A percentile compares a stretch with the other conserved stretches of the same genome.
These are phyloP conservation scores for Scortechinia acanthostroma DNA, from an alignment of 2,329 filamentous ascomycete genomes.

Conservation along the genomic window DNA sequence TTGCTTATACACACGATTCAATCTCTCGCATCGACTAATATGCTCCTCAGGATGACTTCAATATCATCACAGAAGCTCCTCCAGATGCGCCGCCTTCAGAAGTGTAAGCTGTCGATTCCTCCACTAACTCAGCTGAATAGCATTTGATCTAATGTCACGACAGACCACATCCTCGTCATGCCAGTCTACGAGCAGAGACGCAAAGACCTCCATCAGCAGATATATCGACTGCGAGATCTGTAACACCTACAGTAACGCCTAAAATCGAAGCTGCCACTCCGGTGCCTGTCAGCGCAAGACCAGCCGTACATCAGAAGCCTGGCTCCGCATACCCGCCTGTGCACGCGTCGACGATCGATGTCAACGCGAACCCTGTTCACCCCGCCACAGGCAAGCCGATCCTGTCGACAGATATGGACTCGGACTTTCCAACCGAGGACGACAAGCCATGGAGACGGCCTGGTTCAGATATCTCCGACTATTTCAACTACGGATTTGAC, in stretches of 20 bases:
- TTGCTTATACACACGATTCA: neutral
- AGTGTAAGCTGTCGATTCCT: constrained; percentile 24
- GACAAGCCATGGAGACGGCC: constrained; percentile 64
- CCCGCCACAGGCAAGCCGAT: constrained; percentile 50
- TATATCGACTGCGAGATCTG: constrained; percentile 6
- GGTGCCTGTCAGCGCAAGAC: constrained; percentile 19
- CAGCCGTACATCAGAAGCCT: constrained; percentile 21
- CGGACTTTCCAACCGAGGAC: constrained; percentile 43
- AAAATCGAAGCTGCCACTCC: constrained; percentile 14
- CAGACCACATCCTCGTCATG: constrained; percentile 23
- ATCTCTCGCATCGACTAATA: constrained; percentile 6
- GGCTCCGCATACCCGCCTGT: constrained; percentile 48
- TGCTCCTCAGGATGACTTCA: constrained; percentile 30
- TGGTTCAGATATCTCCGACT: constrained; percentile 61
- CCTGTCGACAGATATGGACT: constrained; percentile 34
- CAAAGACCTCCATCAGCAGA: constrained; percentile 22
- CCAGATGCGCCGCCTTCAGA: constrained; percentile 22
- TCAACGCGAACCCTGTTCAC: constrained; percentile 50
- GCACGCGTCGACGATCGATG: constrained; percentile 50
- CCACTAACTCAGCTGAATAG: too few relatives aligned
- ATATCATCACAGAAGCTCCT: constrained; percentile 36
- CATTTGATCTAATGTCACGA: constrained; percentile 10
- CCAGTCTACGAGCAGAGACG: constrained; percentile 20
- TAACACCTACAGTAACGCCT: neutral
- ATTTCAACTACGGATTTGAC: constrained; percentile 67